A percentile compares a stretch with the other conserved stretches of the same genome.
phyloP scores from a whole-genome alignment of 108 stramenopile genomes.

The Stephanodiscus minutulus region DNA sequence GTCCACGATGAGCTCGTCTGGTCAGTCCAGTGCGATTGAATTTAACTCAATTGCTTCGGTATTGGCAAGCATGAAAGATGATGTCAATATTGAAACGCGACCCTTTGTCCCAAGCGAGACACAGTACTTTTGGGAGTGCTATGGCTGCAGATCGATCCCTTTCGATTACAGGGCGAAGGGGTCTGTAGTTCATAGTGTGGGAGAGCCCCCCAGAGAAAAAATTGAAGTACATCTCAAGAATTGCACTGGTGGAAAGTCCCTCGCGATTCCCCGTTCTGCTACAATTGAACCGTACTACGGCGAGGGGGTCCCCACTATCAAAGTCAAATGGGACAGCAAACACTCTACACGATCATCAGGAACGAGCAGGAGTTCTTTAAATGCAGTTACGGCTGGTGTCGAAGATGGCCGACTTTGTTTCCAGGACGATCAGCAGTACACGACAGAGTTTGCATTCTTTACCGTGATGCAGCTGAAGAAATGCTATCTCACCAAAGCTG shows the following conservation, averaged over 20 bases:
- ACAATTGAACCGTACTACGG: constrained; percentile 49
- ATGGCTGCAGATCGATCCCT: constrained; percentile 40
- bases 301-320: constrained; percentile 34
- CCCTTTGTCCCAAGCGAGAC: constrained; percentile 41
- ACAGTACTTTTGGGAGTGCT: constrained; percentile 56
- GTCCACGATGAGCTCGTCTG: neutral
- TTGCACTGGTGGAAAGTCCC: constrained; percentile 43
- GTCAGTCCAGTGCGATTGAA: constrained; percentile 9
- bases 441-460: constrained; percentile 55
- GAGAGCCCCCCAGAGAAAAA: constrained; percentile 34
- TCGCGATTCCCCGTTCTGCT: constrained; percentile 46
- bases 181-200: constrained; percentile 47
- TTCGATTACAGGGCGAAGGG: constrained; percentile 42
- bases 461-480: constrained; percentile 42
- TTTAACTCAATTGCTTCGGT: constrained; percentile 37
- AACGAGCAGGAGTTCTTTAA: neutral
- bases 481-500: constrained; percentile 53
- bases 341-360: constrained; percentile 11
- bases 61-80: constrained; percentile 38
- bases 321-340: constrained; percentile 39
- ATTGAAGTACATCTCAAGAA: constrained; percentile 31
- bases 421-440: constrained; percentile 46
- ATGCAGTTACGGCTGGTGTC: constrained; percentile 38
- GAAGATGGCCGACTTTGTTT: constrained; percentile 38
- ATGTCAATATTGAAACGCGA: constrained; percentile 30